phyloP scores from a whole-genome alignment of 2,329 filamentous ascomycete species.

The Lecanicillium sp. region DNA sequence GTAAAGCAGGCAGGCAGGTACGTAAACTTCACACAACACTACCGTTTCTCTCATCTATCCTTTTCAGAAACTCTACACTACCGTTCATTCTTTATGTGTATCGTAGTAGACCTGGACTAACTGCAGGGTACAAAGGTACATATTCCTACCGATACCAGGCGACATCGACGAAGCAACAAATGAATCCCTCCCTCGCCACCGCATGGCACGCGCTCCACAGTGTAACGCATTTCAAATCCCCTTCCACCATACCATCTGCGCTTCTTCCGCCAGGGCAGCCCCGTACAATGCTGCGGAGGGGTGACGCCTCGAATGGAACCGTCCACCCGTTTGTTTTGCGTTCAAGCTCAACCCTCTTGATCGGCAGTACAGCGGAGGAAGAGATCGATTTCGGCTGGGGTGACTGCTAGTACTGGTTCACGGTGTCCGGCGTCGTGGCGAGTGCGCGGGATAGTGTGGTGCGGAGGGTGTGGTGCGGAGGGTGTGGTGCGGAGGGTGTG shows the following conservation, averaged over 20 bases:
- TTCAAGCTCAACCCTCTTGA: slow-evolving; percentile 35
- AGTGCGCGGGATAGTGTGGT: no score
- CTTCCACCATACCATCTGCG: slow-evolving; percentile 41
- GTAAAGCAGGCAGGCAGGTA: no score
- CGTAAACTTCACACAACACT: no score
- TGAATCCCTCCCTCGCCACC: slow-evolving; percentile 47
- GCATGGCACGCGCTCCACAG: slow-evolving; percentile 58
- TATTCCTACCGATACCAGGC: slow-evolving; percentile 57
- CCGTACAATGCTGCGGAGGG: slow-evolving; percentile 52
- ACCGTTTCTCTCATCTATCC: no score
- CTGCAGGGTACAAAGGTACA: slow-evolving; percentile 45
- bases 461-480: no score
- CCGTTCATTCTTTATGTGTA: no score
- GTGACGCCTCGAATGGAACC: slow-evolving; percentile 51
- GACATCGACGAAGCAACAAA: slow-evolving; percentile 49
- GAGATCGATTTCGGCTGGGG: slow-evolving; percentile 56
- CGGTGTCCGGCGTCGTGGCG: slow-evolving; percentile 42
- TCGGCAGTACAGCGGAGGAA: slow-evolving; percentile 35
- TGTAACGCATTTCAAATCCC: slow-evolving; percentile 50
- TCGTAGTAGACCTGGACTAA: no score
- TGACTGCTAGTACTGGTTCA: slow-evolving; percentile 50
- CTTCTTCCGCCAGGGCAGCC: slow-evolving; percentile 51
- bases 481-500: no score
- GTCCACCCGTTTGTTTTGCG: slow-evolving; percentile 56
- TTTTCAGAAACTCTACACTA: no score